phyloP scores from a whole-genome alignment of 2,329 filamentous ascomycete genomes.

The Monilinia fructigena region DNA sequence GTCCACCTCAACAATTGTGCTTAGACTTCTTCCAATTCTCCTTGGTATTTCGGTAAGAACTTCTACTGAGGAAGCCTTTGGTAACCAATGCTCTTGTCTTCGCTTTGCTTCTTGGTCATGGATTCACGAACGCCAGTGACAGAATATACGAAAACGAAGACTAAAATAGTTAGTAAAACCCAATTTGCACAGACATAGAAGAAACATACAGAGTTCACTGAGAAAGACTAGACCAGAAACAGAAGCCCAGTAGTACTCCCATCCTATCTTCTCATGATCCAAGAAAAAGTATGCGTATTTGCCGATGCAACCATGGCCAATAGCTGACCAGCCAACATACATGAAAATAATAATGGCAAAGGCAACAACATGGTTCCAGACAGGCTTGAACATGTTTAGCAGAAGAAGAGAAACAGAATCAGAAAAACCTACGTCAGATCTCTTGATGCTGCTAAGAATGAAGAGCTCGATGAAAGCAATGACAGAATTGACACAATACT shows the following conservation, averaged over 20 bases:
- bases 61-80: slow-evolving; percentile 32
- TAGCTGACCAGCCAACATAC: slow-evolving; percentile 38
- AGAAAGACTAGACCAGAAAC: slow-evolving; percentile 31
- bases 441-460: slow-evolving; percentile 39
- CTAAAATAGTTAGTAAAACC: slow-evolving; percentile 23
- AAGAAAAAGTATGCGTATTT: slow-evolving; percentile 39
- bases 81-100: slow-evolving; percentile 31
- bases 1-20: slow-evolving; percentile 3
- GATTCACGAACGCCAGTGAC: slow-evolving; percentile 32
- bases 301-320: slow-evolving; percentile 35
- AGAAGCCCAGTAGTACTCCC: slow-evolving; percentile 33
- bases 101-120: slow-evolving; percentile 28
- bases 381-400: slow-evolving; percentile 31
- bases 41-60: not conserved
- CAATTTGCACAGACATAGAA: not conserved
- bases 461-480: slow-evolving; percentile 40
- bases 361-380: slow-evolving; percentile 32
- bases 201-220: slow-evolving; percentile 33
- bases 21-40: not conserved
- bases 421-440: slow-evolving; percentile 35
- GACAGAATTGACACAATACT: slow-evolving; percentile 35
- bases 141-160: slow-evolving; percentile 30
- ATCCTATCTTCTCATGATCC: slow-evolving; percentile 34
- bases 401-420: slow-evolving; percentile 2
- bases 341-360: slow-evolving; percentile 30